A percentile compares a stretch with the other conserved stretches of the same genome.
phyloP scores from a whole-genome alignment of 2,329 filamentous ascomycete genomes.

The Zymoseptoria tritici region DNA sequence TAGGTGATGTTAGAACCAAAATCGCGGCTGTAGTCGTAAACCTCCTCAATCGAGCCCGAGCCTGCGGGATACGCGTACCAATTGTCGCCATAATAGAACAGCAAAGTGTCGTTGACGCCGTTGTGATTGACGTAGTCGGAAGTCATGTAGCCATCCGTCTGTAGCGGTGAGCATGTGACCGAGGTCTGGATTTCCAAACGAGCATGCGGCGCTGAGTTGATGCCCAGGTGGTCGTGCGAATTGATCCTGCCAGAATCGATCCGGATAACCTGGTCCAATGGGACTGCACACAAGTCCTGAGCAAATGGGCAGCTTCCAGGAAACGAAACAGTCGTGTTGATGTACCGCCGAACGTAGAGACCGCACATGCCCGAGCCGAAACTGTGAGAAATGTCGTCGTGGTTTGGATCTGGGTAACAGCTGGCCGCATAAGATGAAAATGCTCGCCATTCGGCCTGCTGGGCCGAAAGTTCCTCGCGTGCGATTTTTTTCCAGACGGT shows the following conservation, averaged over 20 bases:
- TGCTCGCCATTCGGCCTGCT: neutral
- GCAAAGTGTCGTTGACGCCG: neutral
- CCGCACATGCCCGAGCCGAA: neutral
- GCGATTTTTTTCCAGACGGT: too few species aligned
- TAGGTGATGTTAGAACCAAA: neutral
- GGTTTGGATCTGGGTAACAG: neutral
- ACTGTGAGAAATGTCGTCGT: neutral
- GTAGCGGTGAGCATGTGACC: neutral
- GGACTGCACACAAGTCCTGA: neutral
- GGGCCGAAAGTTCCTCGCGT: too few species aligned
- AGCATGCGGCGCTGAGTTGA: neutral
- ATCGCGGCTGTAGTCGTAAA: neutral
- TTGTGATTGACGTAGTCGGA: neutral
- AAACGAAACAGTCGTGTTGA: neutral
- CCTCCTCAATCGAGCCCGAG: neutral
- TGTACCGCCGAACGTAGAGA: neutral
- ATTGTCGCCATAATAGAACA: neutral
- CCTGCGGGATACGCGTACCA: neutral
- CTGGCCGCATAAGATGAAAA: neutral
- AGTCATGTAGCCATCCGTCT: neutral
- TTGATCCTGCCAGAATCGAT: neutral
- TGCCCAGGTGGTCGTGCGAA: neutral
- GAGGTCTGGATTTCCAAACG: neutral
- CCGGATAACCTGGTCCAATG: neutral
- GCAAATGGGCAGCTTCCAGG: neutral